Evolutionary conservation across 129 eudicot genomes (phyloP).

Genomic region (Chrysanthemum lavandulifolium): DNA sequence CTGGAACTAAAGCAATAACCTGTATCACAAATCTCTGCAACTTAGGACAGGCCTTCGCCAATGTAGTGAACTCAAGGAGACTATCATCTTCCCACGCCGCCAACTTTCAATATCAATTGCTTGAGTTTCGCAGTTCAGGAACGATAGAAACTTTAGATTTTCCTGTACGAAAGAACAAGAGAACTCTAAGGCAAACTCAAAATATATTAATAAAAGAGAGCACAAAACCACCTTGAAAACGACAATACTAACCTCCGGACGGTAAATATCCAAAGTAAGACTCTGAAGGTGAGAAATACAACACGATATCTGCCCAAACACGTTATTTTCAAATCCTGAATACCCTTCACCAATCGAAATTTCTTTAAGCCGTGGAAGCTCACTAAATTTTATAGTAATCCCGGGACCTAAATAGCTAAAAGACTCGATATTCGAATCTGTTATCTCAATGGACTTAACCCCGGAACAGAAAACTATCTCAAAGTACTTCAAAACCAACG

Average conservation of each 20-base stretch:
- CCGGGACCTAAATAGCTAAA: conserved; percentile 51
- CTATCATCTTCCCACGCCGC: conserved; percentile 58
- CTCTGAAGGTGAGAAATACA: conserved; percentile 49
- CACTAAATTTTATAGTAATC: conserved; percentile 35
- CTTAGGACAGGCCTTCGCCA: conserved; percentile 45
- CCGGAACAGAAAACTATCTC: conserved; percentile 49
- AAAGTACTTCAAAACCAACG: conserved; percentile 43
- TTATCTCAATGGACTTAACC: conserved; percentile 41
- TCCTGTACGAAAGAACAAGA: conserved; percentile 32
- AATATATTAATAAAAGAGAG: conserved; percentile 8
- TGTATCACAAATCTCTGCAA: conserved; percentile 57
- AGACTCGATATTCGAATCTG: conserved; percentile 41
- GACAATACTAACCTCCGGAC: conserved; percentile 45
- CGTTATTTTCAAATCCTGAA: conserved; percentile 56
- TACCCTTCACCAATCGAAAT: conserved; percentile 48
- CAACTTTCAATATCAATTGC: conserved; percentile 50
- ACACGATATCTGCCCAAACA: conserved; percentile 53
- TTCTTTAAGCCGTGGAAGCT: conserved; percentile 55
- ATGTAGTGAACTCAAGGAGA: conserved; percentile 50
- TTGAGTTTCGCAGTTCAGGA: conserved; percentile 49
- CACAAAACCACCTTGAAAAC: background rate
- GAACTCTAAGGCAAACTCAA: background rate
- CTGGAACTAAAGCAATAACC: conserved; percentile 25
- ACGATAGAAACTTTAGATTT: conserved; percentile 32
- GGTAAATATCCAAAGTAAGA: conserved; percentile 55